Evolutionary conservation across 305 asterid genomes (phyloP), one percentile per base, ranked within the genome.

Genomic region (Fraxinus nigra): DNA sequence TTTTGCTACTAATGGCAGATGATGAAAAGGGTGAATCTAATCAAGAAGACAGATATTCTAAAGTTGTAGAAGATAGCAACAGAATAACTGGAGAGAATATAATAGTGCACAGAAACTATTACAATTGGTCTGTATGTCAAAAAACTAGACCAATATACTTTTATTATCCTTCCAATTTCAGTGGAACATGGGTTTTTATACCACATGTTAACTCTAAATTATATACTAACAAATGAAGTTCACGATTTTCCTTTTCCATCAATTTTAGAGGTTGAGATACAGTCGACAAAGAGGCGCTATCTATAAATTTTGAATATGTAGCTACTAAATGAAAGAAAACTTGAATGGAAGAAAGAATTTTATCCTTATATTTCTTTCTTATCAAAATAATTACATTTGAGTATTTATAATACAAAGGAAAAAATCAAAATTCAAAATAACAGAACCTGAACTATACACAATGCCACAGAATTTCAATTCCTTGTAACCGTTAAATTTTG

Each of bases 1-100:
- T 89, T 20, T 26, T 87, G 86, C 88, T 84, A 22, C 84, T 86
- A 48, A 87, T 90, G 4, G 86, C 85, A 24, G 90, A 85, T 0
- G 87, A 85, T 4, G 89, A 87, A 2, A 82, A 76, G 5, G 85
- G n/a, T 0, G 80, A 30, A 80, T n/a, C 33, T 61, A 33, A 22
- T 61, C 10, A 1, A 56, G 33, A 20, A 8, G 32, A 28, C 72
- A 22, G 14, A 61, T 1, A 56, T 56, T 56, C 72, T 18, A 0
- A 61, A 22, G 32, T 61, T 7, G 72, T 7, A 22, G 8, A 61
- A 1, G 32, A 61, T 61, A 61, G 32, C 0, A 22, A 32, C 72
- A 61, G 72, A 61, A 61, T 22, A 20, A 7, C 14, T 7, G 72
- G 30, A 8, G 14, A 61, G 14, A 22, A 61, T 20, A 61, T 4